phyloP scores from a whole-genome alignment of 805 yeast species.

The Candida oleophila region DNA sequence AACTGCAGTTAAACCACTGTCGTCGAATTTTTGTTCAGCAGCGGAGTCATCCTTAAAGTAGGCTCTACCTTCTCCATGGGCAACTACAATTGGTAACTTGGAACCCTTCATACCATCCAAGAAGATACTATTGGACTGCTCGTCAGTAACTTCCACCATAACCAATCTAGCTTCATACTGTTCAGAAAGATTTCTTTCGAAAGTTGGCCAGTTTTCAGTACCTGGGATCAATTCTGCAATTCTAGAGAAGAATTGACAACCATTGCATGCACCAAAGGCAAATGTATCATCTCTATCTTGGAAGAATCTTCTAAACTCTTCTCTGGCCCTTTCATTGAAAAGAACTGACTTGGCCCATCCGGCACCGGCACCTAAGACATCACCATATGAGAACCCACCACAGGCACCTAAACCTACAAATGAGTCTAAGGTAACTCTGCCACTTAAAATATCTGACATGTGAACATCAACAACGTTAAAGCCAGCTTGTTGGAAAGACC shows the following conservation, averaged over 20 bases:
- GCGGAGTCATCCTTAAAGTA: constrained; percentile 51
- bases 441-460: constrained; percentile 86
- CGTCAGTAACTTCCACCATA: constrained; percentile 73
- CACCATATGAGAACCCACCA: constrained; percentile 99
- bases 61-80: constrained; percentile 98
- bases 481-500: constrained; percentile 93
- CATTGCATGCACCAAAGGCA: constrained; percentile 98
- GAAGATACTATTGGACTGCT: constrained; percentile 62
- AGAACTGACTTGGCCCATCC: constrained; percentile 99
- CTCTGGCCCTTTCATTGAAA: constrained; percentile 73
- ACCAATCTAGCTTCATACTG: constrained; percentile 95
- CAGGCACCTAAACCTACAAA: constrained; percentile 97
- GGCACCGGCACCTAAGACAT: constrained; percentile 96
- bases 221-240: constrained; percentile 89
- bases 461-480: constrained; percentile 93
- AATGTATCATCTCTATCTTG: constrained; percentile 86
- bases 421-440: constrained; percentile 66
- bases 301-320: constrained; percentile 79
- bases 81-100: constrained; percentile 92
- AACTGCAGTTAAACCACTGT: constrained; percentile 58
- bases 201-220: constrained; percentile 91
- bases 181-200: constrained; percentile 86
- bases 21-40: constrained; percentile 45
- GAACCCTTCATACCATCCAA: constrained; percentile 92
- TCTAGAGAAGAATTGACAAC: constrained; percentile 93